A percentile compares a stretch with the other conserved stretches of the same genome.
Conservation (phyloP, 306 rosid genomes). For the Pyrus pyrifolia region DNA sequence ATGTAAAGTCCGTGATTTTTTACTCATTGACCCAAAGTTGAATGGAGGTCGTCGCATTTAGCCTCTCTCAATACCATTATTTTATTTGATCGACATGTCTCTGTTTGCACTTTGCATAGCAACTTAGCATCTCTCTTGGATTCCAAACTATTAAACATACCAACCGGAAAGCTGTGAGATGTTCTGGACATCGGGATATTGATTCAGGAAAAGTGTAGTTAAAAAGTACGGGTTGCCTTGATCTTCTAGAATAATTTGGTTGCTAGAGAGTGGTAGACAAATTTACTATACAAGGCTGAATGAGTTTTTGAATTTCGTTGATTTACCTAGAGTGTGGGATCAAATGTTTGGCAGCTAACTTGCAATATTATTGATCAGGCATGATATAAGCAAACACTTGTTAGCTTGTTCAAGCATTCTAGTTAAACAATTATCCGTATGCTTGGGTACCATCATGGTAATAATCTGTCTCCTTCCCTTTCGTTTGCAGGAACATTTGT, state of each 20-base stretch:
- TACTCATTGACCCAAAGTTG: background rate
- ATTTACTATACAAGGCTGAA: background rate
- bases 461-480: background rate
- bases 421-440: background rate
- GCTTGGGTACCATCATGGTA: background rate
- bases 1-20: background rate
- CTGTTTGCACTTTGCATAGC: background rate
- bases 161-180: background rate
- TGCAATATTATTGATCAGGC: background rate
- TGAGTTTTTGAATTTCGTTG: background rate
- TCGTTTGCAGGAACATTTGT: slow-evolving; percentile 1
- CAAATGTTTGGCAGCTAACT: background rate
- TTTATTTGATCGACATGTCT: background rate
- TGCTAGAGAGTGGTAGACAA: background rate
- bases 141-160: background rate
- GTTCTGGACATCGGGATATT: background rate
- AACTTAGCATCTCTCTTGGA: background rate
- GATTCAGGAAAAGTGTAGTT: background rate
- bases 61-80: background rate
- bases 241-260: background rate
- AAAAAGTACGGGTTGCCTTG: background rate
- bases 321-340: background rate
- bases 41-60: background rate
- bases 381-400: background rate
- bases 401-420: background rate